Conservation (phyloP, 1,139 yeast species). For the Candida mesenterica region DNA sequence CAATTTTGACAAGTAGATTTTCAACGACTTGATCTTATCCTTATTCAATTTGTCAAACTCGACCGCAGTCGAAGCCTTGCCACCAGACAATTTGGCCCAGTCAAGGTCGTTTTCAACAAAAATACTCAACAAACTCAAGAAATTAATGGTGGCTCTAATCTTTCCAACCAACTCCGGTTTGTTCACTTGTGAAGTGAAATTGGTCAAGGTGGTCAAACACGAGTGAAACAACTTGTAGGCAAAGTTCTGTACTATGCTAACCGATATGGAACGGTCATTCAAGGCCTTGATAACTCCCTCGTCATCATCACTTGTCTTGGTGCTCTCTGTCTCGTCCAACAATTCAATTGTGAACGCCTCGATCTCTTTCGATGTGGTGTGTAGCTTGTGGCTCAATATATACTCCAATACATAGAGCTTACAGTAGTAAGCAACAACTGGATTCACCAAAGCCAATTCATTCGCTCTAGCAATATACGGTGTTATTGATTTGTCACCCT, state of each 20-base stretch:
- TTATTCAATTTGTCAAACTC: constrained; percentile 30
- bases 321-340: constrained; percentile 62
- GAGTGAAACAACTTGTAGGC: constrained; percentile 60
- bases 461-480: constrained; percentile 50
- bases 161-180: constrained; percentile 30
- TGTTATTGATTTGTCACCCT: constrained; percentile 36
- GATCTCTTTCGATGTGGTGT: constrained; percentile 48
- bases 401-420: constrained; percentile 64
- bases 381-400: constrained; percentile 58
- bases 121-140: constrained; percentile 30
- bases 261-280: constrained; percentile 55
- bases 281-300: constrained; percentile 42
- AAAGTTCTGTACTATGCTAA: constrained; percentile 60
- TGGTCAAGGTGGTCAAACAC: constrained; percentile 30
- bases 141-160: constrained; percentile 38
- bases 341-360: constrained; percentile 58
- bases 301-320: constrained; percentile 39
- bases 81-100: constrained; percentile 32
- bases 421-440: constrained; percentile 58
- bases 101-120: constrained; percentile 34
- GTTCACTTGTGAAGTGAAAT: constrained; percentile 24
- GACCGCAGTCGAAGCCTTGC: constrained; percentile 25
- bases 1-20: constrained; percentile 39
- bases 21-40: constrained; percentile 37
- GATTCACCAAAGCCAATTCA: constrained; percentile 51